These are phyloP conservation scores for Cynara cardunculus DNA, from an alignment of 129 eudicot genomes.

Conservation along the genomic window DNA sequence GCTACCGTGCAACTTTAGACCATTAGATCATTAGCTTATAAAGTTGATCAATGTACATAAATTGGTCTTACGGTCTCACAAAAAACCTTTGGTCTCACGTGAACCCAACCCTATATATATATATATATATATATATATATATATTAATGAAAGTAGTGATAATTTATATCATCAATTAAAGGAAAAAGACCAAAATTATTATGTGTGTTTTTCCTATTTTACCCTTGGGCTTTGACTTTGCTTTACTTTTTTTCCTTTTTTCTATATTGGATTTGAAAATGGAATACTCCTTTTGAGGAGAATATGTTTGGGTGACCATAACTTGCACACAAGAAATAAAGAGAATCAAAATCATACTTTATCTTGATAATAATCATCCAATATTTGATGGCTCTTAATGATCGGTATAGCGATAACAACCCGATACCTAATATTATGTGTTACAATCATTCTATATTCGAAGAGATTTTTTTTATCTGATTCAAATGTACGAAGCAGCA, in stretches of 20 bases:
- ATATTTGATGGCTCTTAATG: background rate
- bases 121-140: too few relatives aligned
- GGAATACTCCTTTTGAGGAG: constrained; percentile 22
- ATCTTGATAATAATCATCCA: constrained; percentile 7
- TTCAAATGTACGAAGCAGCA: background rate
- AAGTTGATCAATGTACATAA: too few relatives aligned
- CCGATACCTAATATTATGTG: constrained; percentile 8
- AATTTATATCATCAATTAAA: background rate
- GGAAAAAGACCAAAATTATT: background rate
- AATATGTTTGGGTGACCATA: constrained; percentile 24
- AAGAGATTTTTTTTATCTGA: background rate
- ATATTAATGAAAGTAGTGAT: too few relatives aligned
- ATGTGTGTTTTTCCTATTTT: background rate
- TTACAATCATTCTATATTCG: background rate
- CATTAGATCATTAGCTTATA: too few relatives aligned
- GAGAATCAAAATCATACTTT: constrained; percentile 14
- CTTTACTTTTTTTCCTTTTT: background rate
- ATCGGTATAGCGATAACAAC: background rate
- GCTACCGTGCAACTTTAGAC: too few relatives aligned
- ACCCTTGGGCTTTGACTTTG: background rate
- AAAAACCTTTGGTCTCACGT: too few relatives aligned
- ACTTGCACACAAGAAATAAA: constrained; percentile 25
- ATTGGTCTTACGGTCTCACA: too few relatives aligned
- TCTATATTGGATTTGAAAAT: constrained; percentile 2
- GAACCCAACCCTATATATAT: too few relatives aligned